phyloP scores from a whole-genome alignment of 129 eudicot species.

The Chrysanthemum lavandulifolium region DNA sequence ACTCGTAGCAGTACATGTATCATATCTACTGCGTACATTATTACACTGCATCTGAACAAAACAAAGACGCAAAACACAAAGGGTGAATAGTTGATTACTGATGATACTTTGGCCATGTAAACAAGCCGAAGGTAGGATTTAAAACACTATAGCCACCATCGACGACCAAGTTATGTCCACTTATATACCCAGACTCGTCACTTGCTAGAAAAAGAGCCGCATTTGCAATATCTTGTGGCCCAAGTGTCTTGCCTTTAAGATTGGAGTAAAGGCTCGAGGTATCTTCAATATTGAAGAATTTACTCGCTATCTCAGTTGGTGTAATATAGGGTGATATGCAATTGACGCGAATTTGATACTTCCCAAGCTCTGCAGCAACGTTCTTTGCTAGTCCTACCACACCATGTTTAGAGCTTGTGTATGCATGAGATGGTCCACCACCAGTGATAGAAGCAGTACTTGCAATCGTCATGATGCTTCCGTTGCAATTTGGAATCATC shows the following conservation, averaged over 20 bases:
- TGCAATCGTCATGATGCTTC: constrained; percentile 37
- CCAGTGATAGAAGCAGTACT: constrained; percentile 27
- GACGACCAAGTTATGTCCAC: constrained; percentile 41
- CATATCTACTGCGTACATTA: too few relatives aligned
- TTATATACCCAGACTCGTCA: constrained; percentile 51
- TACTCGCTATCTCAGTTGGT: constrained; percentile 10
- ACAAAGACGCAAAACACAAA: background rate
- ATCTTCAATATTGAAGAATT: constrained; percentile 23
- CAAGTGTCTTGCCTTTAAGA: constrained; percentile 30
- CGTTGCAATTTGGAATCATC: constrained; percentile 40
- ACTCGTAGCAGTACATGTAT: too few relatives aligned
- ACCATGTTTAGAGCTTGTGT: constrained; percentile 52
- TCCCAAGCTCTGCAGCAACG: constrained; percentile 41
- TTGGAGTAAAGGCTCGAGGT: constrained; percentile 22
- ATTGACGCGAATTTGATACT: constrained; percentile 44
- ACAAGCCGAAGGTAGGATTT: constrained; percentile 28
- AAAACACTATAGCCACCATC: constrained; percentile 45
- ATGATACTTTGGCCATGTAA: background rate
- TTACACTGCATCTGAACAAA: background rate
- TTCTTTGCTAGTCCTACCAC: constrained; percentile 49
- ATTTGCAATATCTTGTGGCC: constrained; percentile 39
- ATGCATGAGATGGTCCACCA: constrained; percentile 35
- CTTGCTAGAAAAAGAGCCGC: constrained; percentile 48
- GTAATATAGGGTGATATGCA: constrained; percentile 39
- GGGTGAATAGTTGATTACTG: background rate